Base-by-base conservation (phyloP, 306 rosid species). In the Rosa rugosa region DNA sequence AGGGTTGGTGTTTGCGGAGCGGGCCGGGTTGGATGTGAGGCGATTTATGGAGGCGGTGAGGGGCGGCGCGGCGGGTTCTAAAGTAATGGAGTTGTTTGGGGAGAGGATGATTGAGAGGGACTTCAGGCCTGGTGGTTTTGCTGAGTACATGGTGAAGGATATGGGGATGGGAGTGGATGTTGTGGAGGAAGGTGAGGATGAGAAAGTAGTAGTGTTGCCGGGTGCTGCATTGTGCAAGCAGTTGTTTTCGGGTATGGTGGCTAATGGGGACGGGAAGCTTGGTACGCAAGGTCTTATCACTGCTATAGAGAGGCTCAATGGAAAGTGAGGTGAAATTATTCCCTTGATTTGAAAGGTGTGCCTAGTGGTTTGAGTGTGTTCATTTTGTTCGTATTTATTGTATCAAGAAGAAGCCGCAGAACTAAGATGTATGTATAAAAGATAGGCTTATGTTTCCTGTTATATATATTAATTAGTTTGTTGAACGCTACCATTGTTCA, bases 141-240 rank as follows among this genome's bases (percentile, higher is more conserved):
- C 82, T 0, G 98, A 90, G 87, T 93, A 93, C 71, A 85, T 86
- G 84, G 93, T 93, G 75, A 93, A 91, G 91, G 98, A 93, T 82
- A 75, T 93, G 84, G 98, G 98, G 10, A 88, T 93, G 98, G 97
- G 90, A 0, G 90, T 91, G 53, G 84, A 90, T 81, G 80, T 82
- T 72, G 91, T 84, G 6, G 97, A 88, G 72, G 86, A 82, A 44
- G 84, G 14, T 22, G 90, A 82, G 42, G 88, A 82, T 57, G 88
- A 18, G 64, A 72, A 71, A 11, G 85, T 76, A 62, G 90, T 75
- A 22, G 98, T 87, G 8, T 76, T 93, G 88, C 98, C 98, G 13
- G 95, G 92, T 5, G 98, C 95, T 83, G 83, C 93, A 2, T 64
- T 93, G 77, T 78, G 82, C 13, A 93, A 91, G 82, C 98, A 93